Percentiles rank a stretch among this genome's conserved stretches.
Conservation (phyloP, 352 stramenopile species). For the Phytophthora multivora region DNA sequence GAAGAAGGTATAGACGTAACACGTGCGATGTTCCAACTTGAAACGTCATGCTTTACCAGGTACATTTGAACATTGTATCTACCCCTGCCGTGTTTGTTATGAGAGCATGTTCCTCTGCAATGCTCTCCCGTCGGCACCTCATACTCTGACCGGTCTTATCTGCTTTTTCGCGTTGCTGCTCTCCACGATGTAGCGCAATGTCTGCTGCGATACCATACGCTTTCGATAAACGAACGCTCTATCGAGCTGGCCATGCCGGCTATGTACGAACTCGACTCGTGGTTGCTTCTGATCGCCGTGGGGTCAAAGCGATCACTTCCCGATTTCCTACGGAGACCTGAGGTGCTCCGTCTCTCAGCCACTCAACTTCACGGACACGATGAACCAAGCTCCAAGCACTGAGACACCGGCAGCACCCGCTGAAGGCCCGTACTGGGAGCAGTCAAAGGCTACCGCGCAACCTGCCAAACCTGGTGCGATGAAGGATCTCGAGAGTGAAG, state of each 20-base stretch:
- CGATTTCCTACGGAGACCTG: constrained; percentile 17
- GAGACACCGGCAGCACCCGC: constrained; percentile 17
- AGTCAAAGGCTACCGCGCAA: constrained; percentile 2
- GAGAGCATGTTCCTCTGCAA: background rate
- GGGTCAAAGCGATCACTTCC: constrained; percentile 12
- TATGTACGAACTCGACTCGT: background rate
- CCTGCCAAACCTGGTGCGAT: background rate
- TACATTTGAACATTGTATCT: too few relatives aligned
- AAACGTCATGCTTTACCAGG: too few relatives aligned
- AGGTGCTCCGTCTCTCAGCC: constrained; percentile 12
- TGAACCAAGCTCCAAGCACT: constrained; percentile 24
- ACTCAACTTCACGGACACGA: constrained; percentile 1
- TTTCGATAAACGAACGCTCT: constrained; percentile 6
- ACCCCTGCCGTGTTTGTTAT: background rate
- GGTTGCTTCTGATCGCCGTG: background rate
- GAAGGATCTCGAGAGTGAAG: constrained; percentile 27
- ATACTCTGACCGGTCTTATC: constrained; percentile 1
- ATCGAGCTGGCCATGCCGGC: background rate
- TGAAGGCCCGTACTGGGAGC: constrained; percentile 24
- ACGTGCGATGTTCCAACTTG: too few relatives aligned
- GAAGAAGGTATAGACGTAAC: background rate
- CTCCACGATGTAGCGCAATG: background rate
- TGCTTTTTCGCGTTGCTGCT: background rate
- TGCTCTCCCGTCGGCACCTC: background rate
- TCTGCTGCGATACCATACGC: constrained; percentile 13